Evolutionary conservation across 257 asterid species (phyloP).

Genomic region (Gentiana straminea): DNA sequence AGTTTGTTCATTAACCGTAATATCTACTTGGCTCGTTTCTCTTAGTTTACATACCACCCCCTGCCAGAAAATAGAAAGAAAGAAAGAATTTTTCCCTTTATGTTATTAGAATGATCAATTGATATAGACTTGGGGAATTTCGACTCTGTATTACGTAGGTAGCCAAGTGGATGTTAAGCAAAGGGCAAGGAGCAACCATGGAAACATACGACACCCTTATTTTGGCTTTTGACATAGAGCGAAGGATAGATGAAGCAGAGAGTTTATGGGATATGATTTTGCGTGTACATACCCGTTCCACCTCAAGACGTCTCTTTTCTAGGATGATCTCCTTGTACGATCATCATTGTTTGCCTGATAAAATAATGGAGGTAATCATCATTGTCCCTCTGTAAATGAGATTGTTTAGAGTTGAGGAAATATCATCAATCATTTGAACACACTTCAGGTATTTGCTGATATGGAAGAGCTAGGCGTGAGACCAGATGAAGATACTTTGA

Average conservation of each 20-base stretch:
- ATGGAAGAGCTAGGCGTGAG: constrained; percentile 92
- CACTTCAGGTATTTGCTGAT: constrained; percentile 71
- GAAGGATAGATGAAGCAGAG: constrained; percentile 76
- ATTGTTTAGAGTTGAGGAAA: background rate
- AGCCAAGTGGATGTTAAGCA: constrained; percentile 76
- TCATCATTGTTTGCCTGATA: constrained; percentile 17
- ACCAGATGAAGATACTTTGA: constrained; percentile 75
- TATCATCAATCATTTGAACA: background rate
- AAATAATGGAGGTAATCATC: too few relatives aligned
- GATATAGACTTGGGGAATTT: too few relatives aligned
- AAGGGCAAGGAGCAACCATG: constrained; percentile 84
- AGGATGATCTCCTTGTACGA: constrained; percentile 79
- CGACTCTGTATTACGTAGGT: constrained; percentile 17
- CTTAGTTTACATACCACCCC: too few relatives aligned
- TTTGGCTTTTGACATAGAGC: constrained; percentile 79
- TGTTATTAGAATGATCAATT: too few relatives aligned
- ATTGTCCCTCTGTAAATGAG: background rate
- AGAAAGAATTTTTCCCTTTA: too few relatives aligned
- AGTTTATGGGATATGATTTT: constrained; percentile 72
- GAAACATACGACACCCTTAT: constrained; percentile 74
- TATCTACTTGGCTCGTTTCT: too few relatives aligned
- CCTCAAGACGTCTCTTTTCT: constrained; percentile 69
- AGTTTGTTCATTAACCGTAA: too few relatives aligned
- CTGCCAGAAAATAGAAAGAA: too few relatives aligned
- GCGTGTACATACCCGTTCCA: constrained; percentile 58